Conservation (phyloP, 495 filamentous ascomycete genomes). For the Monascus purpureus region DNA sequence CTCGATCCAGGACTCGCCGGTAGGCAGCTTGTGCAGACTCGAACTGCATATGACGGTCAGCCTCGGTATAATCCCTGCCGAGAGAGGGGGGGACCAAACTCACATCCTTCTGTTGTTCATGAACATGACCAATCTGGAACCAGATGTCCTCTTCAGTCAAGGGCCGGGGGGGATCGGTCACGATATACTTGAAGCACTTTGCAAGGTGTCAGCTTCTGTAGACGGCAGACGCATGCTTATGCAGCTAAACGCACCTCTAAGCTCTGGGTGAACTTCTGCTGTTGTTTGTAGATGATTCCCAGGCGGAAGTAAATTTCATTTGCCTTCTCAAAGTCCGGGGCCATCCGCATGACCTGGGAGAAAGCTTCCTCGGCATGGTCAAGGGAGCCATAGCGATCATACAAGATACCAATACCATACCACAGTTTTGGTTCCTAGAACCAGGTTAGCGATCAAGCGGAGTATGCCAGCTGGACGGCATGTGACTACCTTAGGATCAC, state of each 20-base stretch:
- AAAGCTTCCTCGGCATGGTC: constrained; percentile 98
- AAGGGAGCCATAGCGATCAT: constrained; percentile 91
- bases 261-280: constrained; percentile 85
- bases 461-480: neutral
- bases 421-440: constrained; percentile 86
- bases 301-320: constrained; percentile 99
- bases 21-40: constrained; percentile 87
- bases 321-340: constrained; percentile 94
- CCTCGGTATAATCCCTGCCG: neutral
- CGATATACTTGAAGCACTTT: constrained; percentile 97
- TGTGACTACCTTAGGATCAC: constrained; percentile 89
- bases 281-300: constrained; percentile 98
- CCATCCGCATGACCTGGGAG: constrained; percentile 98
- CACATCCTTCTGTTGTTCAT: constrained; percentile 98
- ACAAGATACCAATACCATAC: constrained; percentile 98
- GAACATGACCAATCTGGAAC: constrained; percentile 99
- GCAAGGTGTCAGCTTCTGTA: constrained; percentile 9
- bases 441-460: constrained; percentile 1
- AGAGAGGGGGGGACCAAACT: constrained; percentile 20
- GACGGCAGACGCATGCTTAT: neutral
- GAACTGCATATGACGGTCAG: constrained; percentile 45
- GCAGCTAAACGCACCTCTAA: constrained; percentile 48
- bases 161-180: constrained; percentile 80
- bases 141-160: constrained; percentile 97
- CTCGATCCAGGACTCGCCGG: constrained; percentile 79